Conservation (phyloP, 2,329 filamentous ascomycete genomes). For the Penicillium sp. region DNA sequence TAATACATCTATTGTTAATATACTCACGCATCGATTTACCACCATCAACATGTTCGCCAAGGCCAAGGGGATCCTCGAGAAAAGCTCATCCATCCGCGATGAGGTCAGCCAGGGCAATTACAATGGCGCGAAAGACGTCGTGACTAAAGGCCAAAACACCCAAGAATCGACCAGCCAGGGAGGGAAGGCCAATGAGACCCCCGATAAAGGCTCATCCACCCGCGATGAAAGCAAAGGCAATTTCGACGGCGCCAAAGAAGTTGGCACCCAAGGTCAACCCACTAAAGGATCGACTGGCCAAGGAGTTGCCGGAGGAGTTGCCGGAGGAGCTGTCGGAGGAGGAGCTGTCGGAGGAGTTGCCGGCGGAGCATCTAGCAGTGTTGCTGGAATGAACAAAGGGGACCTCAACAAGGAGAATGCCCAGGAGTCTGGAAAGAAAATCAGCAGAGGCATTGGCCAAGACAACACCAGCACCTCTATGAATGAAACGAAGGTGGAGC, state of each 20-base stretch:
- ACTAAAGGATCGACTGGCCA: constrained; percentile 4
- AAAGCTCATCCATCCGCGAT: constrained; percentile 7
- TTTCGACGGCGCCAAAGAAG: constrained; percentile 7
- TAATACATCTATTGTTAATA: constrained; percentile 6
- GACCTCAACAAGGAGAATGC: constrained; percentile 8
- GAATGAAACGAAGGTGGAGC: neutral
- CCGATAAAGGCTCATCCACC: constrained; percentile 3
- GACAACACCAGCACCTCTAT: neutral
- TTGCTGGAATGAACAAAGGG: constrained; percentile 9
- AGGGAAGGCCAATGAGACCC: constrained; percentile 1
- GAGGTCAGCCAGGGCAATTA: constrained; percentile 15
- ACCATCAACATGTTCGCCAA: constrained; percentile 17
- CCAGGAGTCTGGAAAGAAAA: constrained; percentile 6
- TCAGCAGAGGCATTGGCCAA: neutral
- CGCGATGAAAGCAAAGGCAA: constrained; percentile 7
- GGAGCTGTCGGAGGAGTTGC: neutral
- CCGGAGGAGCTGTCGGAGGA: neutral
- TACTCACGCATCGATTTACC: neutral
- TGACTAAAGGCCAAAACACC: constrained; percentile 10
- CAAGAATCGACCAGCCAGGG: constrained; percentile 4
- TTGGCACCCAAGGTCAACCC: constrained; percentile 11
- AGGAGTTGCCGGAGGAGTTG: neutral
- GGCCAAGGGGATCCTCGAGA: constrained; percentile 6
- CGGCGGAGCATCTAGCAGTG: constrained; percentile 2
- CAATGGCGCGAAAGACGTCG: constrained; percentile 8